phyloP scores from a whole-genome alignment of 805 yeast species.

The Starmerella khaoyaiensis region DNA sequence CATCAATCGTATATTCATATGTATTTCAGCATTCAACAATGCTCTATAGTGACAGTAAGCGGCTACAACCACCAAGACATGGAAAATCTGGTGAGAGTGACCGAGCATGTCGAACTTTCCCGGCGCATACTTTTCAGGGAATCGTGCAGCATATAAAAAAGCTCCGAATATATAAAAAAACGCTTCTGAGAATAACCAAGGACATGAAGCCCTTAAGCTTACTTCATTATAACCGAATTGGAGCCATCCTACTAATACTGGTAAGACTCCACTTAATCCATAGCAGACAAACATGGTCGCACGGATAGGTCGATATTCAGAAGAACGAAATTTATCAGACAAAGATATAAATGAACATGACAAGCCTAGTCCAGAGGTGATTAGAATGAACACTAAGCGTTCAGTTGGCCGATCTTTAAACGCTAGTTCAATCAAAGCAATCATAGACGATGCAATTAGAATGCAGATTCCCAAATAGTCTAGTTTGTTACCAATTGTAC shows the following conservation, averaged over 20 bases:
- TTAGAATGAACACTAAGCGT: conserved; percentile 26
- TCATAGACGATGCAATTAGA: conserved; percentile 50
- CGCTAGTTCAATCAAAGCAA: conserved; percentile 38
- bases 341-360: conserved; percentile 53
- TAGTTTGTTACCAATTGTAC: conserved; percentile 49
- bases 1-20: not conserved
- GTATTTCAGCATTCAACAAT: conserved; percentile 3
- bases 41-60: conserved; percentile 50
- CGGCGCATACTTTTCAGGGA: conserved; percentile 60
- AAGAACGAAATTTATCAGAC: conserved; percentile 51
- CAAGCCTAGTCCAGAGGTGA: conserved; percentile 45
- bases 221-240: conserved; percentile 41
- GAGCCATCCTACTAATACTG: conserved; percentile 43
- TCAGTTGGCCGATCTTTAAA: conserved; percentile 29
- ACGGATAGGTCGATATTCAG: conserved; percentile 61
- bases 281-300: conserved; percentile 68
- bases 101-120: conserved; percentile 60
- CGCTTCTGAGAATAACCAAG: conserved; percentile 60
- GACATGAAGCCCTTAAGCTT: conserved; percentile 39
- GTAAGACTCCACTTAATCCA: conserved; percentile 66
- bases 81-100: conserved; percentile 78
- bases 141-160: conserved; percentile 55
- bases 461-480: conserved; percentile 68
- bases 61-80: conserved; percentile 64
- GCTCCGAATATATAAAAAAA: conserved; percentile 70